Evolutionary conservation across 768 basidiomycete species (phyloP).

Genomic region (Xerocomus brunneocitrinus): DNA sequence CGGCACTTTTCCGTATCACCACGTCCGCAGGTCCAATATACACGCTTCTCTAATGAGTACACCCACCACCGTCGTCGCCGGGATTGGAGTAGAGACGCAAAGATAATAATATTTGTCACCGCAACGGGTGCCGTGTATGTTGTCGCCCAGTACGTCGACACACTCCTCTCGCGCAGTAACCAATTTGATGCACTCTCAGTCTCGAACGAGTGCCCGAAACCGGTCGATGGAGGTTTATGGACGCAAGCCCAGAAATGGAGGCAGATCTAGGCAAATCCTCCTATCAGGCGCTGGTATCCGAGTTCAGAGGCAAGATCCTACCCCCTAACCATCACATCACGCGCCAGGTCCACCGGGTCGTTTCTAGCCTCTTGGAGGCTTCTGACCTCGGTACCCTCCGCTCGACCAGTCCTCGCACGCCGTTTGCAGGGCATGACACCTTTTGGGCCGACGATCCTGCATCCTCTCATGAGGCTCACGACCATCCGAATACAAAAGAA

Average conservation of each 20-base stretch:
- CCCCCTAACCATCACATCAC: slow-evolving; percentile 64
- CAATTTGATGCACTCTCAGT: slow-evolving; percentile 35
- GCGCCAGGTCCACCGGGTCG: slow-evolving; percentile 64
- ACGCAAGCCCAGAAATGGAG: slow-evolving; percentile 57
- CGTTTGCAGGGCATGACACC: slow-evolving; percentile 10
- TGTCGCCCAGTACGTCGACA: slow-evolving; percentile 26
- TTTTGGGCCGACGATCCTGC: slow-evolving; percentile 22
- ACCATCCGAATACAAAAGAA: slow-evolving; percentile 27
- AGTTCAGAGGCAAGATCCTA: slow-evolving; percentile 54
- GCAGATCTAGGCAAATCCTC: slow-evolving; percentile 43
- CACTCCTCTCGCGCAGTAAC: background rate
- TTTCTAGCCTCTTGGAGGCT: slow-evolving; percentile 60
- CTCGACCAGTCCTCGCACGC: slow-evolving; percentile 7
- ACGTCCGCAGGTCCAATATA: slow-evolving; percentile 22
- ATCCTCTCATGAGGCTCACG: background rate
- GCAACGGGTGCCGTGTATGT: slow-evolving; percentile 24
- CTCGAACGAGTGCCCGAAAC: slow-evolving; percentile 85
- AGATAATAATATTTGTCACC: slow-evolving; percentile 15
- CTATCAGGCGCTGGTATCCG: slow-evolving; percentile 40
- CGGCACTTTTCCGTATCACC: slow-evolving; percentile 21
- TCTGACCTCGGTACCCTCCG: slow-evolving; percentile 65
- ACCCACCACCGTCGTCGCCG: slow-evolving; percentile 3
- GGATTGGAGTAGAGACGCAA: slow-evolving; percentile 7
- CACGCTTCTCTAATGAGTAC: slow-evolving; percentile 20
- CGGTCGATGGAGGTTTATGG: slow-evolving; percentile 87